phyloP scores from a whole-genome alignment of 495 filamentous ascomycete species.

The Coniosporium apollinis region DNA sequence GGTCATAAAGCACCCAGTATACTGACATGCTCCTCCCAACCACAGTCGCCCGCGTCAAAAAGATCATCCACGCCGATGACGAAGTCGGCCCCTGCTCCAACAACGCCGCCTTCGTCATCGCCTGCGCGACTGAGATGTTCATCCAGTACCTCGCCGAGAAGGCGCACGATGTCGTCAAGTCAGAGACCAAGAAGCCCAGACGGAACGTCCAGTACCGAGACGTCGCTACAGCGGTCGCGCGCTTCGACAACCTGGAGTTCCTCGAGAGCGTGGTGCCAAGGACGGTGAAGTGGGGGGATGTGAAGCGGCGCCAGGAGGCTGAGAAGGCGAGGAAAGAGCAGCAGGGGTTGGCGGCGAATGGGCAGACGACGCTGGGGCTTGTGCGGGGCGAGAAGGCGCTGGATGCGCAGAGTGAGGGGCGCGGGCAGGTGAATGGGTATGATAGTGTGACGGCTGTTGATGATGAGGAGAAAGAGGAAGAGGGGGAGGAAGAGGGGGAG shows the following conservation, averaged over 20 bases:
- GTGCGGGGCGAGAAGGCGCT: too few species aligned
- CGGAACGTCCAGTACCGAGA: conserved; percentile 95
- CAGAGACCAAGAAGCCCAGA: conserved; percentile 67
- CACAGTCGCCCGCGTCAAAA: conserved; percentile 78
- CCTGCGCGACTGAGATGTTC: conserved; percentile 90
- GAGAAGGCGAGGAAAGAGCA: conserved; percentile 18
- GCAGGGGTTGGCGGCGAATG: too few species aligned
- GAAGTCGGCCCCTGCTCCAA: conserved; percentile 74
- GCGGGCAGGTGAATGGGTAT: too few species aligned
- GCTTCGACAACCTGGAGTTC: conserved; percentile 89
- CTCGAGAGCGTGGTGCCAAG: conserved; percentile 80
- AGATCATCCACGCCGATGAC: conserved; percentile 76
- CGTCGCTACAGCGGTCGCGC: conserved; percentile 72
- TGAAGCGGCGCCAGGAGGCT: too few species aligned
- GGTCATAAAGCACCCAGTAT: not conserved
- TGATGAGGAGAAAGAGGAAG: too few species aligned
- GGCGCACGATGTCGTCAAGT: conserved; percentile 71
- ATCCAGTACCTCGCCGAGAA: conserved; percentile 79
- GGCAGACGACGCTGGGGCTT: too few species aligned
- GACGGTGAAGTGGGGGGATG: conserved; percentile 62
- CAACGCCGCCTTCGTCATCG: conserved; percentile 88
- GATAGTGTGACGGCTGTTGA: too few species aligned
- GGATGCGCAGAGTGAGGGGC: too few species aligned
- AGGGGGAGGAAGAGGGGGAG: too few species aligned
- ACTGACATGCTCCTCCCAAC: conserved; percentile 5